These are phyloP conservation scores for Mrakia hoshinonis DNA, from an alignment of 768 basidiomycete species.

Conservation along the genomic window DNA sequence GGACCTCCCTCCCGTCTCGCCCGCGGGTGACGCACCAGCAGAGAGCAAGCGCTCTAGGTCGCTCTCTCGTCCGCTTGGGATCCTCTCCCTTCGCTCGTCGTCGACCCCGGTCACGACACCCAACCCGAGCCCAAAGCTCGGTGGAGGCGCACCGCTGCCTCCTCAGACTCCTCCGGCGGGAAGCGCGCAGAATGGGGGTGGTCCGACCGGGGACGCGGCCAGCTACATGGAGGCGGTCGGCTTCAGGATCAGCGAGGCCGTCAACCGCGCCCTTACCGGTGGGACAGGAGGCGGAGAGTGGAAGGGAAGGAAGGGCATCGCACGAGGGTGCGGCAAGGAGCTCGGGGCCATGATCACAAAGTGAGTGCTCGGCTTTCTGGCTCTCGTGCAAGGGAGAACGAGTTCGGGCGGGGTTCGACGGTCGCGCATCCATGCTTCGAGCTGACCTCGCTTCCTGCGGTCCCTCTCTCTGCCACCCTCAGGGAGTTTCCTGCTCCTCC, in stretches of 20 bases:
- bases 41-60: conserved; percentile 26
- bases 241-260: conserved; percentile 19
- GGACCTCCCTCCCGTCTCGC: conserved; percentile 15
- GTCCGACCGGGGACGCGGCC: background rate
- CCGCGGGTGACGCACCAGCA: background rate
- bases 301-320: conserved; percentile 22
- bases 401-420: no score
- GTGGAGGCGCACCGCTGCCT: background rate
- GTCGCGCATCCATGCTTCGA: no score
- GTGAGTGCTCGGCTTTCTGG: background rate
- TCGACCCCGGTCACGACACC: conserved; percentile 19
- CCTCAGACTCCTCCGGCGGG: background rate
- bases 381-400: no score
- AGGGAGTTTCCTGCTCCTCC: conserved; percentile 27
- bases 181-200: no score
- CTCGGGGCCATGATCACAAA: conserved; percentile 5
- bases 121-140: conserved; percentile 21
- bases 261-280: conserved; percentile 20
- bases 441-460: background rate
- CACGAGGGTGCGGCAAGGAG: conserved; percentile 15
- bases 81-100: conserved; percentile 7
- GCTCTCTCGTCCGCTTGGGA: conserved; percentile 22
- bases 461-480: background rate
- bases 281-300: conserved; percentile 12
- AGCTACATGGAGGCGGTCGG: conserved; percentile 28